phyloP scores from a whole-genome alignment of 768 basidiomycete genomes.

The Cystofilobasidium ferigula region DNA sequence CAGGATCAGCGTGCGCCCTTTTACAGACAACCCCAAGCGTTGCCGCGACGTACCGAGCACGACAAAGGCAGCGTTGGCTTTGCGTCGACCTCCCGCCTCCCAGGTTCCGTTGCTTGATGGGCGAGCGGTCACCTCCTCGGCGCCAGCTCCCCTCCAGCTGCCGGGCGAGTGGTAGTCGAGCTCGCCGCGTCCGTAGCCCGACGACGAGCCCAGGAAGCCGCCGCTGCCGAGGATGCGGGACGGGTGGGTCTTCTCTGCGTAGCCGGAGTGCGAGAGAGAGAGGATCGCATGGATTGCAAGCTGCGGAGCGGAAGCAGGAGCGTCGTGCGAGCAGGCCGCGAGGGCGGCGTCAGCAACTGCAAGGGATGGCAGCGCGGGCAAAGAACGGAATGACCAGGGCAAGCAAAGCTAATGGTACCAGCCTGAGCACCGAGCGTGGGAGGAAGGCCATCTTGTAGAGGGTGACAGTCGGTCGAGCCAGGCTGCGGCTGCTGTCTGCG shows the following conservation, averaged over 20 bases:
- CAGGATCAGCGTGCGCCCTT: background rate
- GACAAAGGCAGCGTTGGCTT: constrained; percentile 72
- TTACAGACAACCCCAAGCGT: constrained; percentile 2
- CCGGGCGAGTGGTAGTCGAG: constrained; percentile 28
- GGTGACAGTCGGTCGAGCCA: no score
- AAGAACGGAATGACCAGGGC: background rate
- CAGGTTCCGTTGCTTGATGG: constrained; percentile 10
- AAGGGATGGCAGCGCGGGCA: background rate
- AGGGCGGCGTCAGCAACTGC: background rate
- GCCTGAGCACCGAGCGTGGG: constrained; percentile 12
- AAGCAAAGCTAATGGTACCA: background rate
- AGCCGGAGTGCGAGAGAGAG: constrained; percentile 35
- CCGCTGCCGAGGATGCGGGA: constrained; percentile 24
- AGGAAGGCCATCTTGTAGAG: constrained; percentile 3
- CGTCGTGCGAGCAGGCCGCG: background rate
- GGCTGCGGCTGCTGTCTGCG: no score
- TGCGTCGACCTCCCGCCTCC: constrained; percentile 35
- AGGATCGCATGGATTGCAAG: constrained; percentile 35
- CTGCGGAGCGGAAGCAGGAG: constrained; percentile 22
- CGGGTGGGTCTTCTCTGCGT: constrained; percentile 34
- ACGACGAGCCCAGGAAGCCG: background rate
- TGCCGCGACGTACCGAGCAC: constrained; percentile 48
- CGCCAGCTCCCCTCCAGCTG: constrained; percentile 24
- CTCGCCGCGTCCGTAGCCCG: constrained; percentile 14
- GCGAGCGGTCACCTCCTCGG: constrained; percentile 15